phyloP scores from a whole-genome alignment of 345 rosid species.

The Populus nigra region DNA sequence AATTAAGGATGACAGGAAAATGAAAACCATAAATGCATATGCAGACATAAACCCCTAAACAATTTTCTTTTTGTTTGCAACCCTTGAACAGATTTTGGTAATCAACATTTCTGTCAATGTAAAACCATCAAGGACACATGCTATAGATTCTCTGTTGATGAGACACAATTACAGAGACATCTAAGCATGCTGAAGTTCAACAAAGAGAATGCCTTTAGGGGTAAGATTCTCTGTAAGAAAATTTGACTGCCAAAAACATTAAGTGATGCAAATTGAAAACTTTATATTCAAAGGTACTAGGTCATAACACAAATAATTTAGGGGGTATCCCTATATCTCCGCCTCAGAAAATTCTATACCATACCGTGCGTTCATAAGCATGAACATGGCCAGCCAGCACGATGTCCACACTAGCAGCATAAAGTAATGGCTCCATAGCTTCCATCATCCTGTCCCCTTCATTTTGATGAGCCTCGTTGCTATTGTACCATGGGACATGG shows the following conservation, averaged over 20 bases:
- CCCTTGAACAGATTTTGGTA: no score
- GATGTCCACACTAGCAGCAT: conserved; percentile 73
- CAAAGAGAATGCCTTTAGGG: background rate
- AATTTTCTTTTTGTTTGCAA: background rate
- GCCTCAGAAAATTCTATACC: background rate
- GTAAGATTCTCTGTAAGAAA: background rate
- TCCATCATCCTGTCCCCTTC: conserved; percentile 85
- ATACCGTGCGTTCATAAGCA: conserved; percentile 92
- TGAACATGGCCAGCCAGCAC: conserved; percentile 88
- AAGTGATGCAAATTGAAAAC: background rate
- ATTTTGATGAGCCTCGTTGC: conserved; percentile 75
- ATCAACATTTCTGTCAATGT: no score
- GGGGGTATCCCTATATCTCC: background rate
- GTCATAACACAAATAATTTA: background rate
- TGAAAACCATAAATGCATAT: background rate
- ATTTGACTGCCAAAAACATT: background rate
- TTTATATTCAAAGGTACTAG: background rate
- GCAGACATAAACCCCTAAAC: background rate
- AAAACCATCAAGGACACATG: no score
- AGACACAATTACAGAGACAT: no score
- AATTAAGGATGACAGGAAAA: conserved; percentile 1
- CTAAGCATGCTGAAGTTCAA: no score
- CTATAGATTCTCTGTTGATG: no score
- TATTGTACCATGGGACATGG: conserved; percentile 97
- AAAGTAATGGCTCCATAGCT: conserved; percentile 79